Conservation (phyloP, 108 stramenopile species). For the Schizochytrium sp. region DNA sequence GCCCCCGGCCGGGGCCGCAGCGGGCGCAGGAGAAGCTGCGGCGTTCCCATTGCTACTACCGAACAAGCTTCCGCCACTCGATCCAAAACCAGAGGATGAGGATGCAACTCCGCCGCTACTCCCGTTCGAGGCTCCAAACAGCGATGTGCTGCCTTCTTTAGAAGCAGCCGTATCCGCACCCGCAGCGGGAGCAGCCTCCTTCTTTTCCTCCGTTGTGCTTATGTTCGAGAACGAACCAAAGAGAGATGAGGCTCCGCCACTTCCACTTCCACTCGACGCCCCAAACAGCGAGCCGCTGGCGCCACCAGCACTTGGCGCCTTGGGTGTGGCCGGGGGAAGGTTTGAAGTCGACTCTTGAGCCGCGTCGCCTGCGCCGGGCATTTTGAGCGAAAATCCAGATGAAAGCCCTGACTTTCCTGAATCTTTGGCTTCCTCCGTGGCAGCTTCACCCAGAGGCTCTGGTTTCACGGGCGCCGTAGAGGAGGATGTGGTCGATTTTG, state of each 20-base stretch:
- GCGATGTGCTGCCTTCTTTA: background rate
- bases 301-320: too few species aligned
- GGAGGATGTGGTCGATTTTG: background rate
- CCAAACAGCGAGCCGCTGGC: too few species aligned
- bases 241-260: too few species aligned
- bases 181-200: background rate
- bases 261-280: too few species aligned
- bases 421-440: background rate
- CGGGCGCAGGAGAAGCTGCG: background rate
- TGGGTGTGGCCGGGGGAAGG: too few species aligned
- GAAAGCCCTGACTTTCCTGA: background rate
- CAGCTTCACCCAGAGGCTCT: background rate
- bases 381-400: too few species aligned
- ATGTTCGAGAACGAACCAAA: background rate
- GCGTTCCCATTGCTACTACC: background rate
- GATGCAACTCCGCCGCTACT: too few species aligned
- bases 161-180: background rate
- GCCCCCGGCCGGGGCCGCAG: background rate
- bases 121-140: background rate
- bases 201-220: background rate
- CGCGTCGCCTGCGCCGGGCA: too few species aligned
- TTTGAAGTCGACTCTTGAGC: too few species aligned
- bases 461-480: background rate
- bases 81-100: too few species aligned
- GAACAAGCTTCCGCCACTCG: background rate